Conservation (phyloP, 441 rosid species). For the Gossypium davidsonii region DNA sequence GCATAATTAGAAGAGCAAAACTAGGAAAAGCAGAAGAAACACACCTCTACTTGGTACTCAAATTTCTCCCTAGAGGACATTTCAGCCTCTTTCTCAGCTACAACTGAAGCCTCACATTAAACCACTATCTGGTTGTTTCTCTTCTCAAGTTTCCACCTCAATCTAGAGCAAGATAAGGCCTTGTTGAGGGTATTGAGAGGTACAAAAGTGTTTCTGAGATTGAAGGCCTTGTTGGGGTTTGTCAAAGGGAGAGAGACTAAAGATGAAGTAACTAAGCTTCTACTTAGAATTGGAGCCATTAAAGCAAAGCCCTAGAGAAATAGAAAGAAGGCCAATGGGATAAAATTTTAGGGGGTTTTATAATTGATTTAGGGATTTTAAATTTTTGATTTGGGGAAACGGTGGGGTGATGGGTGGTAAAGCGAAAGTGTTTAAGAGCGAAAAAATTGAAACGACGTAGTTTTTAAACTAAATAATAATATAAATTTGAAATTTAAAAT, state of each 20-base stretch:
- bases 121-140: conserved; percentile 41
- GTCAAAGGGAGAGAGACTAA: too few relatives aligned
- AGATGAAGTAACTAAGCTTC: conserved; percentile 46
- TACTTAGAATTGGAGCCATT: conserved; percentile 80
- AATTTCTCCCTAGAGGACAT: conserved; percentile 79
- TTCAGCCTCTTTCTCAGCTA: conserved; percentile 74
- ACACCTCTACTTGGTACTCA: conserved; percentile 98
- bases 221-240: too few relatives aligned
- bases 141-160: conserved; percentile 45
- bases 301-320: conserved; percentile 6
- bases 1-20: background rate
- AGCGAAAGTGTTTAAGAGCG: too few relatives aligned
- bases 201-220: too few relatives aligned
- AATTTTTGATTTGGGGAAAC: background rate
- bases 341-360: conserved; percentile 5
- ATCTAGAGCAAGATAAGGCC: too few relatives aligned
- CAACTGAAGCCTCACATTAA: conserved; percentile 61
- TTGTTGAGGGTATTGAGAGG: too few relatives aligned
- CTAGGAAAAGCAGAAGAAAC: conserved; percentile 16
- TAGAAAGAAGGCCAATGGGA: background rate
- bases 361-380: background rate
- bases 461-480: too few relatives aligned
- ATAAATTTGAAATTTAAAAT: too few relatives aligned
- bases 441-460: too few relatives aligned
- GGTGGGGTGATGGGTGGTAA: background rate